phyloP scores from a whole-genome alignment of 352 stramenopile species.

The Phytophthora cactorum region DNA sequence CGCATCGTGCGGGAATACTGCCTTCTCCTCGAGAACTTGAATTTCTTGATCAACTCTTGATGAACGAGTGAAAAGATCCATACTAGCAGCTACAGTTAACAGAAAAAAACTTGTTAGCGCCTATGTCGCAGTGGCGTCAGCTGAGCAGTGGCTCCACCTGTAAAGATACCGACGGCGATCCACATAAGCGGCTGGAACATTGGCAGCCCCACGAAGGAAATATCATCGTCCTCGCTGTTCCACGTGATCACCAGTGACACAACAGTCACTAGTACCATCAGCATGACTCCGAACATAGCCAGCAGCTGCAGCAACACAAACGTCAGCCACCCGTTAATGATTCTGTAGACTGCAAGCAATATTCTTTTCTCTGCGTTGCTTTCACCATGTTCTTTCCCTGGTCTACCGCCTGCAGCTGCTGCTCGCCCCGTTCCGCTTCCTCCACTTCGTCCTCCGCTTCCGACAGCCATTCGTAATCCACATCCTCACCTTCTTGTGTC shows the following conservation, averaged over 20 bases:
- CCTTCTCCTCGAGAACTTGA: conserved; percentile 57
- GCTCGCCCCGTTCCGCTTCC: conserved; percentile 40
- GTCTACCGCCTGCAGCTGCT: conserved; percentile 49
- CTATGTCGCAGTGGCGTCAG: background rate
- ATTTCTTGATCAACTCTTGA: conserved; percentile 30
- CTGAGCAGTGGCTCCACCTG: conserved; percentile 35
- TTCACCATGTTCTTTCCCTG: conserved; percentile 62
- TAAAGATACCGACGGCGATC: conserved; percentile 82
- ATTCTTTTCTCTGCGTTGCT: background rate
- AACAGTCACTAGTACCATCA: conserved; percentile 69
- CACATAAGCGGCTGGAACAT: conserved; percentile 86
- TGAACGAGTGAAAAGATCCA: conserved; percentile 50
- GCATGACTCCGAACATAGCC: conserved; percentile 68
- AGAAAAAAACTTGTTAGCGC: conserved; percentile 16
- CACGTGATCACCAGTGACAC: conserved; percentile 68
- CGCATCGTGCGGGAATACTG: conserved; percentile 60
- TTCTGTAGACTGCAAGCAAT: background rate
- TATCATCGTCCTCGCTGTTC: conserved; percentile 49
- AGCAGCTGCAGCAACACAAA: conserved; percentile 50
- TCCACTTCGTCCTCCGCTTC: conserved; percentile 44
- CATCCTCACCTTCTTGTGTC: conserved; percentile 32
- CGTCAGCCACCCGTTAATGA: background rate
- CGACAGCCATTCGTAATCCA: conserved; percentile 51
- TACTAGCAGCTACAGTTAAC: conserved; percentile 45
- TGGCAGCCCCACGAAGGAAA: conserved; percentile 55